Percentiles rank a stretch among this genome's conserved stretches.
Conservation (phyloP, 805 yeast species). For the Teunomyces panamensis region DNA sequence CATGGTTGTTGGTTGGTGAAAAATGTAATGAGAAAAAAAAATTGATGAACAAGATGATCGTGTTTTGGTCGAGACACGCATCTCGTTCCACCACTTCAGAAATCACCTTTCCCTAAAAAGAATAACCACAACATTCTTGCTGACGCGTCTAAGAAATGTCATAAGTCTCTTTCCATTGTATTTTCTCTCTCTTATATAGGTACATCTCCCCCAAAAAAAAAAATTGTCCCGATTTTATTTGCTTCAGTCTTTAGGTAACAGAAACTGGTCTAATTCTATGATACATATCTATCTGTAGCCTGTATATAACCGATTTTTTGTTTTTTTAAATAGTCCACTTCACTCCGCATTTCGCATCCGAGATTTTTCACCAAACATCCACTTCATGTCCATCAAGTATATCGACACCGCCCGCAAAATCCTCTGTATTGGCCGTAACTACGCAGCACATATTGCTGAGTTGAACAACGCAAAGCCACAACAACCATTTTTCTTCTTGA, state of each 20-base stretch:
- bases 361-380: not conserved
- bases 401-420: slow-evolving; percentile 69
- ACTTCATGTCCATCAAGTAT: slow-evolving; percentile 36
- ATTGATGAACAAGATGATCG: not conserved
- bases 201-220: no score
- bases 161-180: no score
- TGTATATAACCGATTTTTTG: no score
- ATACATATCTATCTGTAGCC: no score
- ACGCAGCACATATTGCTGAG: slow-evolving; percentile 94
- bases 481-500: slow-evolving; percentile 89
- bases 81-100: not conserved
- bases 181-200: no score
- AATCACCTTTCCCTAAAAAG: not conserved
- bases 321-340: not conserved
- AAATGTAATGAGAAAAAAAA: not conserved
- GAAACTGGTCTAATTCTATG: no score
- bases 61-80: not conserved
- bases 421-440: slow-evolving; percentile 94
- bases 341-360: slow-evolving; percentile 3
- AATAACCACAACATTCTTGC: not conserved
- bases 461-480: slow-evolving; percentile 76
- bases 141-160: no score
- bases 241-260: no score
- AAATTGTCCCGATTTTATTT: no score
- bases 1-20: slow-evolving; percentile 16